These are phyloP conservation scores for Gossypium davidsonii DNA, from an alignment of 441 rosid species.

Conservation along the genomic window DNA sequence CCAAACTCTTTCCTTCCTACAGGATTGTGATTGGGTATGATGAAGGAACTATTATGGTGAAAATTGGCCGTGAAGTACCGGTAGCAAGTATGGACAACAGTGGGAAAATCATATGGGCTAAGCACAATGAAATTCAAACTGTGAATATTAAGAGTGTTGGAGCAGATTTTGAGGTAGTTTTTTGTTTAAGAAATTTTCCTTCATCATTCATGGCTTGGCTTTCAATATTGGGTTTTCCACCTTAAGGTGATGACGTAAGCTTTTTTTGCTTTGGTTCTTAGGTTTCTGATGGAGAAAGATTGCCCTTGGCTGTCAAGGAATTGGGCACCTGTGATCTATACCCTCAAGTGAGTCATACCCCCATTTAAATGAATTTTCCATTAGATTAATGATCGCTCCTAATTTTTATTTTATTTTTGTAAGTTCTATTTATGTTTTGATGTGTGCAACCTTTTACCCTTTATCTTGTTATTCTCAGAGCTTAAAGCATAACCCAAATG, in stretches of 20 bases:
- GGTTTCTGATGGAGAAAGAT: conserved; percentile 96
- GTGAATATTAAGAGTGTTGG: conserved; percentile 94
- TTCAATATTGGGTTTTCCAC: background rate
- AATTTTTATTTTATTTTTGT: background rate
- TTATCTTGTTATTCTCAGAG: conserved; percentile 43
- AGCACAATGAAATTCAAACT: conserved; percentile 97
- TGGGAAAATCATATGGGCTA: conserved; percentile 99
- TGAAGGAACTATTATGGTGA: conserved; percentile 96
- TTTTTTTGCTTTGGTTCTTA: conserved; percentile 27
- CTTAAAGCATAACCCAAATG: conserved; percentile 95
- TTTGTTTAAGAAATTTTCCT: background rate
- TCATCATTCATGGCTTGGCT: background rate
- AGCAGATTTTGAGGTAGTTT: conserved; percentile 83
- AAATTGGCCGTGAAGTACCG: conserved; percentile 95
- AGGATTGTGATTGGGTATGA: conserved; percentile 97
- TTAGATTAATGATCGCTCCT: background rate
- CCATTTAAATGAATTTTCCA: background rate
- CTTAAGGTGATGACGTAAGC: conserved; percentile 11
- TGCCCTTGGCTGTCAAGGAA: conserved; percentile 96
- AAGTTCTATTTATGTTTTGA: background rate
- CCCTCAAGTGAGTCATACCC: conserved; percentile 73
- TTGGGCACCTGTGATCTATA: conserved; percentile 97
- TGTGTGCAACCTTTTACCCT: background rate
- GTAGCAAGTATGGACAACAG: conserved; percentile 99
- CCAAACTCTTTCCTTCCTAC: conserved; percentile 14